phyloP scores from a whole-genome alignment of 2,329 filamentous ascomycete genomes.

The Fusarium sp. region DNA sequence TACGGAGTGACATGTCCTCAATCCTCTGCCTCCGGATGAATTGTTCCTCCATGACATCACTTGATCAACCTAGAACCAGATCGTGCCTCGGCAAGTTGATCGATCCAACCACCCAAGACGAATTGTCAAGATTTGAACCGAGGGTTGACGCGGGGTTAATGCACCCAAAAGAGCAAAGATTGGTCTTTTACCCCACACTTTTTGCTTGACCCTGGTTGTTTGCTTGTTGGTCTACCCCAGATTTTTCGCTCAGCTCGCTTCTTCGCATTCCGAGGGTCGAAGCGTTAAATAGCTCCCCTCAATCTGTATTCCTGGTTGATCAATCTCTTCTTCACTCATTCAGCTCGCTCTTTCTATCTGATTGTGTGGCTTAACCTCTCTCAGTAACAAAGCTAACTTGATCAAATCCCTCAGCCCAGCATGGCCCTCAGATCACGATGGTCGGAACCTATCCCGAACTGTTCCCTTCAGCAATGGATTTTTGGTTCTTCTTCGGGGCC shows the following conservation, averaged over 20 bases:
- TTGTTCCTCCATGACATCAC: background rate
- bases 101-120: background rate
- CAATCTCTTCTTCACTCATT: background rate
- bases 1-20: background rate
- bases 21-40: background rate
- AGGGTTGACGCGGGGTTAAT: slow-evolving; percentile 35
- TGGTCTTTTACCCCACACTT: slow-evolving; percentile 25
- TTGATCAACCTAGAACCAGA: background rate
- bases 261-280: background rate
- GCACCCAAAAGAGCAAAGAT: slow-evolving; percentile 35
- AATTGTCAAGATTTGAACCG: slow-evolving; percentile 5
- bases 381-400: too few species aligned
- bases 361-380: background rate
- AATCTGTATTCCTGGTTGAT: background rate
- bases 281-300: slow-evolving; percentile 19
- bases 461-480: slow-evolving; percentile 69
- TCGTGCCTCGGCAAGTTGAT: slow-evolving; percentile 28
- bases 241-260: slow-evolving; percentile 5
- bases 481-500: slow-evolving; percentile 63
- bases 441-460: slow-evolving; percentile 59
- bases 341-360: background rate
- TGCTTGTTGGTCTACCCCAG: slow-evolving; percentile 17
- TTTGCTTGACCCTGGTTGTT: background rate
- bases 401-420: background rate
- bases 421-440: slow-evolving; percentile 66